Evolutionary conservation across 371 early-diverging fungal species (phyloP), one percentile per base, ranked within the genome.

Genomic region (Mucor ambiguus): DNA sequence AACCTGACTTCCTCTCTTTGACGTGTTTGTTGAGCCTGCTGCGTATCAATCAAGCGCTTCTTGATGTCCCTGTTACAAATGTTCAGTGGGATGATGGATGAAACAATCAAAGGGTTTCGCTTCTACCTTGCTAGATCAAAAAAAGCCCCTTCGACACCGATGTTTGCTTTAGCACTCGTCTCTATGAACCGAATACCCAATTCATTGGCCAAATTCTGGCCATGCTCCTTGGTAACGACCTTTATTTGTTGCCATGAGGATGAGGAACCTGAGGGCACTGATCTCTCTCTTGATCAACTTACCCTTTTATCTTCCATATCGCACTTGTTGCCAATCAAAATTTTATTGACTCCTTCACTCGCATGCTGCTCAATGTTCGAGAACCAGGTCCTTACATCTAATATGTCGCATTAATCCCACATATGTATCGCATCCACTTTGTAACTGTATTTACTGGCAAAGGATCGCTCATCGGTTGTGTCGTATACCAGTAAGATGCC

Each of bases 401-500:
- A 9, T 44, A 41, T 18, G 12, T 8, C 1, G 22, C 22, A 20
- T 49, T 49, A 49, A 49, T 49, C 26, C 12, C 1, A 24, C 24
- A 49, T 26, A 8, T n/a, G n/a, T 7, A 16, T 16, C 22, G 4
- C 20, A n/a, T 24, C n/a, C 10, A 6, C 2, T n/a, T 11, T 28
- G n/a, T 32, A 26, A 20, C 9, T 32, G 30, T 32, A 54, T 84
- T 79, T 90, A 91, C 90, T 96, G 78, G 89, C 91, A 87, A 98
- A 99, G 10, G 98, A 97, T 37, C 96, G 93, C 78, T 94, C 93
- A 79, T 99, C 98, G 26, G 98, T 97, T 70, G 97, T 95, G 85
- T 99, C 99, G 87, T 99, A 99, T 12, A 99, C 99, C 44, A 99
- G 87, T 64, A 99, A 87, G 69, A 99, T 99, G 28, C 99, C 99